phyloP scores from a whole-genome alignment of 176 grass and related monocot genomes.

The Oryza coarctata region DNA sequence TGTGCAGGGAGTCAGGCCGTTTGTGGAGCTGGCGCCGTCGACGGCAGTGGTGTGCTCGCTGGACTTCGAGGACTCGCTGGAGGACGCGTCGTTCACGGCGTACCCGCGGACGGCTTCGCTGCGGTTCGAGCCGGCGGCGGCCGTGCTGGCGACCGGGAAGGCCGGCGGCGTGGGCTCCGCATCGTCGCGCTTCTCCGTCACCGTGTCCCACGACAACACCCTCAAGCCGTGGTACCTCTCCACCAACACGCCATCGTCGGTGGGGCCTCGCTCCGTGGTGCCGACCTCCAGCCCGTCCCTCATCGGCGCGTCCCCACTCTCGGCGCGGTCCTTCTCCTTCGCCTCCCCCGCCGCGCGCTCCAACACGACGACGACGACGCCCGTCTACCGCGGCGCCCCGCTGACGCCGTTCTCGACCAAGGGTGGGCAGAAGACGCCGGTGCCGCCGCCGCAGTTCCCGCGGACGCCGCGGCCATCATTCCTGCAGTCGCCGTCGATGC shows the following conservation, averaged over 20 bases:
- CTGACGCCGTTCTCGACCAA: conserved; percentile 39
- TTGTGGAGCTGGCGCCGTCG: conserved; percentile 70
- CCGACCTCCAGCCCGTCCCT: conserved; percentile 73
- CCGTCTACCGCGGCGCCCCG: conserved; percentile 22
- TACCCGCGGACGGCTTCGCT: conserved; percentile 87
- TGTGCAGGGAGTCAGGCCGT: conserved; percentile 71
- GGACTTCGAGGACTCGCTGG: conserved; percentile 92
- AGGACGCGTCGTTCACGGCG: conserved; percentile 72
- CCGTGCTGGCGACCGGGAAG: conserved; percentile 26
- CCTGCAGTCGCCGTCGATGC: conserved; percentile 80
- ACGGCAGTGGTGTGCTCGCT: conserved; percentile 72
- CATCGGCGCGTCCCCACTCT: conserved; percentile 82
- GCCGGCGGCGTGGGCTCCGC: conserved; percentile 47
- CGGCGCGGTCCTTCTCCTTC: conserved; percentile 97
- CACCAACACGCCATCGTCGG: conserved; percentile 61
- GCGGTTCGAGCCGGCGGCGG: conserved; percentile 55
- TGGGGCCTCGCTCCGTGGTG: conserved; percentile 54
- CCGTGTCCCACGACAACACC: conserved; percentile 71
- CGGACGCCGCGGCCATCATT: conserved; percentile 91
- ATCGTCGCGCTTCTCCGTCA: conserved; percentile 93
- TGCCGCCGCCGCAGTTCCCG: conserved; percentile 46
- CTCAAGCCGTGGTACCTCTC: conserved; percentile 99
- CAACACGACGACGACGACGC: neutral
- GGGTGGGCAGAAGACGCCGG: conserved; percentile 21
- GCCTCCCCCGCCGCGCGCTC: conserved; percentile 83